Percentiles rank a stretch among this genome's conserved stretches.
Evolutionary conservation across 1,139 yeast genomes (phyloP).

Genomic region (Kluyveromyces sp.): DNA sequence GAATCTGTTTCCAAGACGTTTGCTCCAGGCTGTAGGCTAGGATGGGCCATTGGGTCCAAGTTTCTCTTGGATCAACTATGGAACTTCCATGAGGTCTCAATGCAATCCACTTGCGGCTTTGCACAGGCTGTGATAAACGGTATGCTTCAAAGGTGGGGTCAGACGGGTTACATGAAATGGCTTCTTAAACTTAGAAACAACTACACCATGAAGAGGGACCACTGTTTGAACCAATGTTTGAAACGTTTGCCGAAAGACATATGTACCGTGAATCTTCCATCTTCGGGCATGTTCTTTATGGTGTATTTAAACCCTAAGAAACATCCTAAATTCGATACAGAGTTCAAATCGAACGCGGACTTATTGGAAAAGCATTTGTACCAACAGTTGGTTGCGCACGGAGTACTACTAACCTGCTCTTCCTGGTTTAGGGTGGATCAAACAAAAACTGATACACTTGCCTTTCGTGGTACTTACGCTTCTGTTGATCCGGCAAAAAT

Average conservation of each 20-base stretch:
- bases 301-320: constrained; percentile 65
- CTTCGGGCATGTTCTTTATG: constrained; percentile 93
- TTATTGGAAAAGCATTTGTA: constrained; percentile 60
- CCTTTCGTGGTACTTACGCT: constrained; percentile 89
- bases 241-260: constrained; percentile 50
- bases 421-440: constrained; percentile 66
- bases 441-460: constrained; percentile 47
- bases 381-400: constrained; percentile 55
- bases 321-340: constrained; percentile 62
- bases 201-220: constrained; percentile 70
- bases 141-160: constrained; percentile 60
- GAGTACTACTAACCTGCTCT: constrained; percentile 79
- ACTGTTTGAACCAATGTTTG: constrained; percentile 61
- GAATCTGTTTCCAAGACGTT: constrained; percentile 85
- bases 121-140: constrained; percentile 64
- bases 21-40: constrained; percentile 84
- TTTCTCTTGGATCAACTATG: constrained; percentile 57
- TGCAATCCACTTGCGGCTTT: constrained; percentile 78
- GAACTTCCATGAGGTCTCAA: constrained; percentile 70
- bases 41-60: constrained; percentile 78
- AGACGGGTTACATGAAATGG: constrained; percentile 74
- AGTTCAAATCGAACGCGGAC: constrained; percentile 45
- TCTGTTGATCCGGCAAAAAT: constrained; percentile 65
- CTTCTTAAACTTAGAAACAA: constrained; percentile 71
- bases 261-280: constrained; percentile 59